Conservation (phyloP, 192 early-diverging fungal genomes). For the Coemansia sp. region DNA sequence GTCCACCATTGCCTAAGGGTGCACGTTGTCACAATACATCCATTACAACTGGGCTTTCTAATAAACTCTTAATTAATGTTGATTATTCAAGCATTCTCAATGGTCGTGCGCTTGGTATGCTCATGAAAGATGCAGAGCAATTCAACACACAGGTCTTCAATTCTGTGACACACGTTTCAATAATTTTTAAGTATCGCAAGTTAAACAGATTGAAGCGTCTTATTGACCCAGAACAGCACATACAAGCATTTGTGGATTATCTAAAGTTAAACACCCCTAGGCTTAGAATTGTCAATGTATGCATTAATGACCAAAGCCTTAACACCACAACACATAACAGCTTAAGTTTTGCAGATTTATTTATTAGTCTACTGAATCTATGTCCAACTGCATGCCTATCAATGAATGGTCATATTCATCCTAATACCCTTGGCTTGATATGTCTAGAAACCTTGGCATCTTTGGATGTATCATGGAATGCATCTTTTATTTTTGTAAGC, state of each 20-base stretch:
- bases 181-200: background rate
- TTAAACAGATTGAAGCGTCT: background rate
- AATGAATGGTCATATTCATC: background rate
- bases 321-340: background rate
- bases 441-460: background rate
- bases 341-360: background rate
- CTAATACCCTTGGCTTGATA: background rate
- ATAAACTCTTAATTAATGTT: background rate
- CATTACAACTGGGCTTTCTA: background rate
- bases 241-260: background rate
- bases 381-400: background rate
- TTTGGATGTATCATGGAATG: background rate
- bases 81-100: conserved; percentile 19
- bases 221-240: background rate
- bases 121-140: background rate
- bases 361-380: background rate
- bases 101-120: background rate
- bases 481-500: background rate
- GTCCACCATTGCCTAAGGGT: background rate
- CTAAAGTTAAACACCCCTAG: background rate
- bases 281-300: background rate
- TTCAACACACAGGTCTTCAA: background rate
- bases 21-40: background rate
- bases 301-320: background rate
- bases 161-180: background rate